Percentiles rank a stretch among this genome's conserved stretches.
phyloP scores from a whole-genome alignment of 2,329 filamentous ascomycete genomes.

The Arthrobotrys musiformis region DNA sequence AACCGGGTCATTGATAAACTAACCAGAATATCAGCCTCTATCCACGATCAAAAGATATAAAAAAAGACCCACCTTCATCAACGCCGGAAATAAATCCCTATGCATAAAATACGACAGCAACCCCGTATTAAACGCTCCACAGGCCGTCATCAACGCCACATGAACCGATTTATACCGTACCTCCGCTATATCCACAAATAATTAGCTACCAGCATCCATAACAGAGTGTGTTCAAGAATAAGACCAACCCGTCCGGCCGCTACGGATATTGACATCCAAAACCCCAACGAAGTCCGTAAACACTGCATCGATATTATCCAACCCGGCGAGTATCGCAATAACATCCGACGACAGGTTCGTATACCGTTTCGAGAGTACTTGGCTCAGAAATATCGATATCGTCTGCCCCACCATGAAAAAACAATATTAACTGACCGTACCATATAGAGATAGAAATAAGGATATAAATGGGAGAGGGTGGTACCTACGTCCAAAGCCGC shows the following conservation, averaged over 20 bases:
- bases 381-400: constrained; percentile 84
- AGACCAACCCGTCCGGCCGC: constrained; percentile 74
- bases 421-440: not conserved
- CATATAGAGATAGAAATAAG: not conserved
- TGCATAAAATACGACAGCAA: constrained; percentile 95
- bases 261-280: constrained; percentile 83
- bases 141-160: constrained; percentile 82
- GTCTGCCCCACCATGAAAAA: constrained; percentile 70
- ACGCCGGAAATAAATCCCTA: constrained; percentile 87
- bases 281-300: constrained; percentile 88
- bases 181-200: constrained; percentile 71
- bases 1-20: constrained; percentile 85
- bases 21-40: not conserved
- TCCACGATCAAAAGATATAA: constrained; percentile 55
- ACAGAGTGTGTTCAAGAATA: constrained; percentile 64
- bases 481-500: constrained; percentile 84
- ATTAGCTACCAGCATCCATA: constrained; percentile 78
- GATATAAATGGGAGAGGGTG: not conserved
- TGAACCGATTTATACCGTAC: constrained; percentile 82
- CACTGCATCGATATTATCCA: constrained; percentile 85
- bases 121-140: constrained; percentile 95
- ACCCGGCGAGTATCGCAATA: constrained; percentile 86
- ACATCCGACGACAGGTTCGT: constrained; percentile 95
- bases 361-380: constrained; percentile 86
- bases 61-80: constrained; percentile 83